These are phyloP conservation scores for Lumnitzera racemosa DNA, from an alignment of 345 rosid species.

Conservation along the genomic window DNA sequence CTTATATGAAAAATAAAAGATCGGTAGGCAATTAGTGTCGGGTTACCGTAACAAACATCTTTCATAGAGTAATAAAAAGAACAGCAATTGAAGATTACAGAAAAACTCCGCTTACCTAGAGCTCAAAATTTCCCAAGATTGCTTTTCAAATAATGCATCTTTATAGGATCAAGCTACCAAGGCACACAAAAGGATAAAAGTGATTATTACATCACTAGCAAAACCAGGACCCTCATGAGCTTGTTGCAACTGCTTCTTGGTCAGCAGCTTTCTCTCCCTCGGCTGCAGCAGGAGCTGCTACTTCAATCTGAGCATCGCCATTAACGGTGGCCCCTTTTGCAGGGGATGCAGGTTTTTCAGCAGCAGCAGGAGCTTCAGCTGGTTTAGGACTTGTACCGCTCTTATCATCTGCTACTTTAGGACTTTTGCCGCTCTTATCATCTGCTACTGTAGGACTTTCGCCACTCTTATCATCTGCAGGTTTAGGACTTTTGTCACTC, in stretches of 20 bases:
- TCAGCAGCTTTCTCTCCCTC: conserved; percentile 28
- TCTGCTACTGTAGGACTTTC: conserved; percentile 5
- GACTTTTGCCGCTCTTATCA: conserved; percentile 21
- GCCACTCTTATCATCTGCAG: conserved; percentile 19
- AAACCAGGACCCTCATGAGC: background rate
- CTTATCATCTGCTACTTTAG: conserved; percentile 19
- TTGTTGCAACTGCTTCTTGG: conserved; percentile 17
- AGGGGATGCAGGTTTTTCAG: background rate
- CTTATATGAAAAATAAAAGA: no score
- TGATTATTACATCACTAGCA: background rate
- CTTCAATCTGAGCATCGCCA: conserved; percentile 16
- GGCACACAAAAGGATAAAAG: no score
- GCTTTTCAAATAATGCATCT: no score
- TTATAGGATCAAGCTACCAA: no score
- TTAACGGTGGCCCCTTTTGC: conserved; percentile 20
- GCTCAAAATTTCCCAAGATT: no score
- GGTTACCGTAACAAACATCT: no score
- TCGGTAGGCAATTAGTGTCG: no score
- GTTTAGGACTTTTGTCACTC: conserved; percentile 13
- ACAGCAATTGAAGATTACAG: no score
- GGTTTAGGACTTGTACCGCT: conserved; percentile 14
- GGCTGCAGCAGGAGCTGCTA: conserved; percentile 11
- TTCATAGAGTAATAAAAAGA: no score
- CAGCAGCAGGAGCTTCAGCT: conserved; percentile 16
- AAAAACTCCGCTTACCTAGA: no score